phyloP scores from a whole-genome alignment of 2,329 filamentous ascomycete species.

The Xylariales sp. region DNA sequence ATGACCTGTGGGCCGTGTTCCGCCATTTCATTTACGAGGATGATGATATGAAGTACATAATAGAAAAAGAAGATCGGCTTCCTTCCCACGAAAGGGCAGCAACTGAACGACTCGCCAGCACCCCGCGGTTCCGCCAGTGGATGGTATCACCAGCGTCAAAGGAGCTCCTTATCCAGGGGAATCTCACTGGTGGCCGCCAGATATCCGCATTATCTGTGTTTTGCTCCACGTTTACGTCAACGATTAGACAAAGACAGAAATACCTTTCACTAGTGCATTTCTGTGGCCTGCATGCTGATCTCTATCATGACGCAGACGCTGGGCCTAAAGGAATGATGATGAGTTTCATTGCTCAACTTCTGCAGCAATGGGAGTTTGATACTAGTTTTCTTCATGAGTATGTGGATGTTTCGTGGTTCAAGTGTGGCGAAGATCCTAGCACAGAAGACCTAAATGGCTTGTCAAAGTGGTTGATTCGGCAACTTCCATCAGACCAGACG shows the following conservation, averaged over 20 bases:
- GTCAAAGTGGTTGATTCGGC: not conserved
- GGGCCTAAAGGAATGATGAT: not conserved
- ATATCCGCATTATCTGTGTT: conserved; percentile 5
- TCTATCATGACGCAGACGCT: not conserved
- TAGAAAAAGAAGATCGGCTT: not conserved
- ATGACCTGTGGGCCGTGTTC: not conserved
- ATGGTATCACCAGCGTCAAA: not conserved
- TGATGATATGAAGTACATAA: not conserved
- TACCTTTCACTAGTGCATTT: not conserved
- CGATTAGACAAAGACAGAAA: not conserved
- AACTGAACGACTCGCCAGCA: not conserved
- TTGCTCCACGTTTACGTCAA: not conserved
- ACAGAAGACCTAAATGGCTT: not conserved
- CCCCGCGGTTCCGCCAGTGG: not conserved
- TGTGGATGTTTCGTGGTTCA: not conserved
- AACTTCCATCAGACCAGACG: not conserved
- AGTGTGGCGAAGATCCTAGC: not conserved
- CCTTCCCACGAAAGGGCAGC: not conserved
- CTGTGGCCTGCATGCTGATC: not conserved
- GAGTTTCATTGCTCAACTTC: conserved; percentile 1
- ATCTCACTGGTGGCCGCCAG: not conserved
- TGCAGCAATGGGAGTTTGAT: conserved; percentile 1
- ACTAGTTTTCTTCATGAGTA: not conserved
- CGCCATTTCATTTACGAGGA: not conserved
- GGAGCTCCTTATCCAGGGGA: not conserved